A percentile compares a stretch with the other conserved stretches of the same genome.
These are phyloP conservation scores for Komagataella phaffii DNA, from an alignment of 805 yeast genomes.

Conservation along the genomic window DNA sequence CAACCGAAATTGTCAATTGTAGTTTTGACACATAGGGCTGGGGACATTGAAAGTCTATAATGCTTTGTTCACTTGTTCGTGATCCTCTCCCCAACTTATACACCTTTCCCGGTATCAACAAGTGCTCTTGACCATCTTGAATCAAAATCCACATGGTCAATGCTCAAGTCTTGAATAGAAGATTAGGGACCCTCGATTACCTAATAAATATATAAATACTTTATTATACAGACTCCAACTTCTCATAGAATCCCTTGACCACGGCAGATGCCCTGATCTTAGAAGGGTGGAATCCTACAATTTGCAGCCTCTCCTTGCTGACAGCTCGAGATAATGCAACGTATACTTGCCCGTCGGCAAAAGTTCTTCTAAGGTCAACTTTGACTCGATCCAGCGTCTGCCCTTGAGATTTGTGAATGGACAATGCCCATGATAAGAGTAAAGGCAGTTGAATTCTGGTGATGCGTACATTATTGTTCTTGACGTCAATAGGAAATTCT, in stretches of 20 bases:
- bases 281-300: slow-evolving; percentile 45
- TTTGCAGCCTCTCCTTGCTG: slow-evolving; percentile 49
- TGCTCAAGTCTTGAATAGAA: background rate
- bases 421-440: slow-evolving; percentile 91
- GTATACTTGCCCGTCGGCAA: slow-evolving; percentile 92
- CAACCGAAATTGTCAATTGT: background rate
- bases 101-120: background rate
- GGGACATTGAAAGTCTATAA: background rate
- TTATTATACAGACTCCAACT: slow-evolving; percentile 16
- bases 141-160: background rate
- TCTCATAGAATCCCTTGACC: slow-evolving; percentile 48
- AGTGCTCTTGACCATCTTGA: background rate
- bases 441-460: slow-evolving; percentile 54
- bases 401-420: slow-evolving; percentile 94
- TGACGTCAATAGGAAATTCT: background rate
- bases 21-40: background rate
- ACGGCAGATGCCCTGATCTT: slow-evolving; percentile 46
- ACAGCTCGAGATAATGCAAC: slow-evolving; percentile 92
- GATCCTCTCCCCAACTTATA: background rate
- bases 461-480: background rate
- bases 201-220: background rate
- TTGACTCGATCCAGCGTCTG: slow-evolving; percentile 66
- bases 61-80: background rate
- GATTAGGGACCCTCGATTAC: background rate
- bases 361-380: slow-evolving; percentile 64